These are phyloP conservation scores for Beta vulgaris DNA, from an alignment of 148 eudicot species.

Conservation along the genomic window DNA sequence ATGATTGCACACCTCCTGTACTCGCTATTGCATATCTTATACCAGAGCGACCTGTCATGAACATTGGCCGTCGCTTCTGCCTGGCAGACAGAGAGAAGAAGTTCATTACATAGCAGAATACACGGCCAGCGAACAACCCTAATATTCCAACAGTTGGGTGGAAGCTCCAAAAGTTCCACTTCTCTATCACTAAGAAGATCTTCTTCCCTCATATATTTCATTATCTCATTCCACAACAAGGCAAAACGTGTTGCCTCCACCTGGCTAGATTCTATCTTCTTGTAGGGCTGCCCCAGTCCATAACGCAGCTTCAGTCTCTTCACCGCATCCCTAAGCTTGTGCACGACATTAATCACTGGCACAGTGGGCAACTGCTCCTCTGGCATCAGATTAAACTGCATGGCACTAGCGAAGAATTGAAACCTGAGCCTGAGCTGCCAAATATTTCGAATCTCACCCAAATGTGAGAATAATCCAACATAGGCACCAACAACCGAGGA, in stretches of 20 bases:
- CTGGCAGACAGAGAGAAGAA: constrained; percentile 73
- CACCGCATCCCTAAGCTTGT: constrained; percentile 64
- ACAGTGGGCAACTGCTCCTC: constrained; percentile 41
- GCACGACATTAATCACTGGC: constrained; percentile 48
- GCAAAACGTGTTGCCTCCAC: constrained; percentile 88
- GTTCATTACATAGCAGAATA: constrained; percentile 79
- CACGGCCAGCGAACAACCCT: constrained; percentile 97
- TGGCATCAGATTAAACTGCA: constrained; percentile 90
- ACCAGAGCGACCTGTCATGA: constrained; percentile 61
- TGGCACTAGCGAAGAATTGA: constrained; percentile 92
- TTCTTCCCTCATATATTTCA: constrained; percentile 76
- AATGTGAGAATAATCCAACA: constrained; percentile 76
- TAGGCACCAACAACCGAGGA: constrained; percentile 62
- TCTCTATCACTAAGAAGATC: constrained; percentile 82
- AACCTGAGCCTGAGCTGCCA: constrained; percentile 84
- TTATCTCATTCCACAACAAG: constrained; percentile 86
- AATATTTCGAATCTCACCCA: constrained; percentile 87
- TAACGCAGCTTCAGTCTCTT: constrained; percentile 72
- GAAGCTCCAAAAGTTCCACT: constrained; percentile 76
- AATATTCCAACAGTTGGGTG: constrained; percentile 79
- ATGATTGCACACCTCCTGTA: constrained; percentile 84
- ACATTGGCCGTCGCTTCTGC: constrained; percentile 51
- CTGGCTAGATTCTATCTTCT: constrained; percentile 76
- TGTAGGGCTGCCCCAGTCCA: constrained; percentile 74
- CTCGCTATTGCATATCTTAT: constrained; percentile 70